Base-by-base conservation (phyloP, 495 filamentous ascomycete genomes). In the Penicillium manginii region DNA sequence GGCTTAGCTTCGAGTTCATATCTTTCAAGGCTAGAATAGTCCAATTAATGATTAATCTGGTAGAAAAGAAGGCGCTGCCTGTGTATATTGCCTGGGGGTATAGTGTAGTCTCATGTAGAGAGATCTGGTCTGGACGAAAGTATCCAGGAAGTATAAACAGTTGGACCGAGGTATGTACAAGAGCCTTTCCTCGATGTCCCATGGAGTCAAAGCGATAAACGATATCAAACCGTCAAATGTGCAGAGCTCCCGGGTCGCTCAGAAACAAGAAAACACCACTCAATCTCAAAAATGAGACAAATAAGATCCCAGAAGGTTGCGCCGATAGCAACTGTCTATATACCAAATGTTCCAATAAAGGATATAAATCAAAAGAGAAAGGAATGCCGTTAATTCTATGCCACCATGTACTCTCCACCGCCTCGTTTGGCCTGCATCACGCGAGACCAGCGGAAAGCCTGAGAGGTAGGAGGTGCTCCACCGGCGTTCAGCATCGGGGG, bases 371-470 rank as follows among this genome's bases (percentile, higher is more conserved):
- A 11, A 26, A 10, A 47, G 26, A 23, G 21, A 22, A 12, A 47
- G 11, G 4, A n/a, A 37, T 1, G 35, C 35, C 15, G 4, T 37
- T 14, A 37, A 11, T 3, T 29, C 59, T 60, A 96, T 63, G 93
- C 88, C 73, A 93, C 89, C 73, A 94, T 92, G 76, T 91, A 94
- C 77, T 96, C 91, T 22, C 90, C 90, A 52, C 91, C 90, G 4
- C 84, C 81, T 39, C 87, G 83, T 63, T 78, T 76, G 17, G 65
- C 69, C 47, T 88, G 86, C 78, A 94, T 93, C 53, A 83, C 88
- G 62, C 80, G 84, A 14, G 88, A 83, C 91, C 91, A 94, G 67
- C 86, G 83, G 73, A 94, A 93, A 17, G 83, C 84, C 56, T 81
- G 78, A 3, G 64, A 61, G 7, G 63, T 68, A 18, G 47, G 47